Base-by-base conservation (phyloP, 2,329 filamentous ascomycete genomes). In the Phaeosphaeria sp. region DNA sequence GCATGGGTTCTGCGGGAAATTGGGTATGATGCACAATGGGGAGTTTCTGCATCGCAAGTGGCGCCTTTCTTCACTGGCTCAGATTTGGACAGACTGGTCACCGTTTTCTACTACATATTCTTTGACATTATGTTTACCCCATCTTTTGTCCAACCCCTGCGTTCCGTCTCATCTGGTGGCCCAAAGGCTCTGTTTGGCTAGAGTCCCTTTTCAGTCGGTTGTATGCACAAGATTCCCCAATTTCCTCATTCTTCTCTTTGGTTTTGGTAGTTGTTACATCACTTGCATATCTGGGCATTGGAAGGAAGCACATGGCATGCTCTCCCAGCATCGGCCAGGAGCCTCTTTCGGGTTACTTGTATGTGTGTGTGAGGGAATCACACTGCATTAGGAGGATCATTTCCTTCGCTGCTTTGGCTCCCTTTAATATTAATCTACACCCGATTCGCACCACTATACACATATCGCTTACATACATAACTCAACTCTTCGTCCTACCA, bases 151-250 rank as follows among this genome's bases (percentile, higher is more conserved):
- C 36, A 53, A 56, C 46, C 47, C 39, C 44, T 62, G 61, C 55
- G 52, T 60, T 63, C 60, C 61, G 62, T 66, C 53, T 60, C 57
- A 55, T 66, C 30, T 57, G 65, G 57, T 64, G 64, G 63, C 62
- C 57, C 40, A 53, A 49, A 18, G 40, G 30, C 30, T 36, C 30
- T 36, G 3, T 43, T 59, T 57, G 53, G 49, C 55, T 40, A 36
- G 30, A 36, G 30, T 36, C 30, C 30, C 15, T 42, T 46, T 52
- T 27, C 17, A 18, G 42, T 44, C 18, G 42, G 48, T 57, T 61
- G 49, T 59, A 65, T 69, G 67, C 66, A 70, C 67, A 67, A 68
- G 67, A 70, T 70, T 70, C 66, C 67, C 67, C 67, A 56, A 58
- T 50, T 64, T 67, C 54, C 57, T 60, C 53, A 45, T 58, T 46